Evolutionary conservation across 352 stramenopile species (phyloP).

Genomic region (Pythium phragmitis): DNA sequence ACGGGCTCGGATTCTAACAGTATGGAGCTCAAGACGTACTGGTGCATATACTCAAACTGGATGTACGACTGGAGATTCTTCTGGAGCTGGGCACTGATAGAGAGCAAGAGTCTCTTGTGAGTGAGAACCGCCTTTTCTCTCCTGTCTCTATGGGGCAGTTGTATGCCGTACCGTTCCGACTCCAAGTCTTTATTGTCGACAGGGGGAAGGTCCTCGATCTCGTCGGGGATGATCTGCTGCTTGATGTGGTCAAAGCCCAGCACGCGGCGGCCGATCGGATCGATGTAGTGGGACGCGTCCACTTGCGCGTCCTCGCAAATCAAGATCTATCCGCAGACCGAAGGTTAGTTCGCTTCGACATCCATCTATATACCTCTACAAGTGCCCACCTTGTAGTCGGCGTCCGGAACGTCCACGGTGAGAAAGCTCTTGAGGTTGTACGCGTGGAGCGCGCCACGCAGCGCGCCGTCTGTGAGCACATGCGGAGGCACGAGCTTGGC

Average conservation of each 20-base stretch:
- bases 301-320: constrained; percentile 83
- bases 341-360: not conserved
- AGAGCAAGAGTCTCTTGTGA: not conserved
- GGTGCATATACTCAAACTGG: constrained; percentile 84
- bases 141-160: not conserved
- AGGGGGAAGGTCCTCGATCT: constrained; percentile 47
- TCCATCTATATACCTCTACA: not conserved
- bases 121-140: not conserved
- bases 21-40: constrained; percentile 24
- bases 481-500: constrained; percentile 72
- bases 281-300: constrained; percentile 82
- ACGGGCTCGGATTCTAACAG: not conserved
- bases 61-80: constrained; percentile 79
- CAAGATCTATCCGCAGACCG: constrained; percentile 44
- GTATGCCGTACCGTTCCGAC: constrained; percentile 54
- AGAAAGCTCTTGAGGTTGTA: constrained; percentile 81
- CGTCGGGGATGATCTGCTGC: constrained; percentile 49
- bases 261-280: constrained; percentile 70
- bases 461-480: constrained; percentile 67
- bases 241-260: constrained; percentile 89
- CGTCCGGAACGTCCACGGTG: constrained; percentile 66
- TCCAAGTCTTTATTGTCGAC: constrained; percentile 49
- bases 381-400: constrained; percentile 64
- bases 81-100: constrained; percentile 44
- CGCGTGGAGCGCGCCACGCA: constrained; percentile 66